A percentile compares a stretch with the other conserved stretches of the same genome.
Conservation (phyloP, 192 early-diverging fungal genomes). For the Dissophora globulifera region DNA sequence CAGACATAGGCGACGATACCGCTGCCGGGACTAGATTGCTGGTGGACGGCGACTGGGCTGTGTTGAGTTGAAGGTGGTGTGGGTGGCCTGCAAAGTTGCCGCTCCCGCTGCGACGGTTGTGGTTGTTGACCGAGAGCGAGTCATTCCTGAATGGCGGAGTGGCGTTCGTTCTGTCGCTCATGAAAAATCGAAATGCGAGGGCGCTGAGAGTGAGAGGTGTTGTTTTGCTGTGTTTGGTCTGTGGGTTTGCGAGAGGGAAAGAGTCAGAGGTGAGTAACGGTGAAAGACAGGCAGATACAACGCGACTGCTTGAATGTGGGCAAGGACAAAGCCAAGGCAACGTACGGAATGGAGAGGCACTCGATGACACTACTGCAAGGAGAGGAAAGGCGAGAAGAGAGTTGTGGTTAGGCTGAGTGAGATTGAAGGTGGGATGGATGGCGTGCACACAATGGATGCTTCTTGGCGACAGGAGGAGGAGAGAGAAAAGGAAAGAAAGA, state of each 20-base stretch:
- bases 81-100: neutral
- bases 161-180: conserved; percentile 32
- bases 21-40: neutral
- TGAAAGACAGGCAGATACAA: neutral
- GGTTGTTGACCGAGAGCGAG: conserved; percentile 9
- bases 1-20: neutral
- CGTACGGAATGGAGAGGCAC: too few relatives aligned
- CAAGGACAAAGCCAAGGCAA: too few relatives aligned
- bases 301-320: too few relatives aligned
- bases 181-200: neutral
- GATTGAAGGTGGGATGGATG: too few relatives aligned
- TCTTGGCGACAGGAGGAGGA: too few relatives aligned
- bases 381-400: too few relatives aligned
- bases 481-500: too few relatives aligned
- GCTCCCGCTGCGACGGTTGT: neutral
- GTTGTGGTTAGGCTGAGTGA: too few relatives aligned
- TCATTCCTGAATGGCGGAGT: conserved; percentile 25
- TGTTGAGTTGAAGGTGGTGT: conserved; percentile 10
- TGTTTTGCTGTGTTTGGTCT: neutral
- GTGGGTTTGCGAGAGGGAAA: neutral
- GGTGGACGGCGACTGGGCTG: neutral
- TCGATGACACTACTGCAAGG: too few relatives aligned
- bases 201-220: neutral
- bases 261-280: neutral
- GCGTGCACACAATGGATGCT: too few relatives aligned